Conservation (phyloP, 441 rosid genomes). For the Erodium trifolium region DNA sequence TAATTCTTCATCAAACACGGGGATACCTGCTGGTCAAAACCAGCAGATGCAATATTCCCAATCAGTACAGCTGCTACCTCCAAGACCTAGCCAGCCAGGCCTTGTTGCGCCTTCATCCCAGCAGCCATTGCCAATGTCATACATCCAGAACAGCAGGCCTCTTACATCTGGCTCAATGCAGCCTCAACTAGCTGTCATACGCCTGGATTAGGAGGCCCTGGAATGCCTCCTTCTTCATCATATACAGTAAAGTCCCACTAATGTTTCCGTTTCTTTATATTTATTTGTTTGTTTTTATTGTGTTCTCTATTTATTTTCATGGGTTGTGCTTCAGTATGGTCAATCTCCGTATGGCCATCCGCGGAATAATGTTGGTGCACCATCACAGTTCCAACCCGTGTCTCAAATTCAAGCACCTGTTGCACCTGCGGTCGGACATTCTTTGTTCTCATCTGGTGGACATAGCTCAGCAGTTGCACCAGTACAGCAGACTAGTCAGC, state of each 20-base stretch:
- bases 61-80: slow-evolving; percentile 61
- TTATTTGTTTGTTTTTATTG: slow-evolving; percentile 6
- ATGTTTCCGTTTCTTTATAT: slow-evolving; percentile 7
- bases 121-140: slow-evolving; percentile 53
- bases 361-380: slow-evolving; percentile 36
- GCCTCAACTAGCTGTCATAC: slow-evolving; percentile 38
- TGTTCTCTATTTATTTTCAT: slow-evolving; percentile 17
- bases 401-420: slow-evolving; percentile 50
- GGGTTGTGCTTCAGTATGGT: slow-evolving; percentile 39
- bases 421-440: slow-evolving; percentile 40
- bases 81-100: slow-evolving; percentile 67
- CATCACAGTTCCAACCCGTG: slow-evolving; percentile 47
- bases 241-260: slow-evolving; percentile 40
- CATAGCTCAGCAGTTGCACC: slow-evolving; percentile 40
- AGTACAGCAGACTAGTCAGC: slow-evolving; percentile 47
- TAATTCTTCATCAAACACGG: slow-evolving; percentile 40
- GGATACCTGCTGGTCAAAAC: slow-evolving; percentile 45
- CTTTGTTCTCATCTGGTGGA: slow-evolving; percentile 55
- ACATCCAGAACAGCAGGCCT: slow-evolving; percentile 46
- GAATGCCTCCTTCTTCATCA: slow-evolving; percentile 40
- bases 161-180: slow-evolving; percentile 46
- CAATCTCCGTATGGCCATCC: slow-evolving; percentile 58
- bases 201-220: slow-evolving; percentile 46
- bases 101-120: slow-evolving; percentile 49
- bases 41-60: slow-evolving; percentile 61